Base-by-base conservation (phyloP, 2,329 filamentous ascomycete species). In the Cytospora mali region DNA sequence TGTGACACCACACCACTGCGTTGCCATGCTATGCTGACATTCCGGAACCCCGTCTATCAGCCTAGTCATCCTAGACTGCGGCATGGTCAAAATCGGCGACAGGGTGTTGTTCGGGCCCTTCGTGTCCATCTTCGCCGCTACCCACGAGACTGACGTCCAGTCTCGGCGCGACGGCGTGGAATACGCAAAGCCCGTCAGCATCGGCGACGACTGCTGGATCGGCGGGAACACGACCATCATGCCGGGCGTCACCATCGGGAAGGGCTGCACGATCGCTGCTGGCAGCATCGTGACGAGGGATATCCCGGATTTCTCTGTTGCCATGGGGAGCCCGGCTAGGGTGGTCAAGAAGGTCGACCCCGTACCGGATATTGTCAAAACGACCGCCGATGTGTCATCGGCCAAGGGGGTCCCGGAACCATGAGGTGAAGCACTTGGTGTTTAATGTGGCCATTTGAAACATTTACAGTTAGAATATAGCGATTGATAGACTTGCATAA, bases 51-150 rank as follows among this genome's bases (percentile, higher is more conserved):
- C 28, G 18, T 1, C 23, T 13, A 28, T 18, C n/a, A 81, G 79
- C 64, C 71, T 82, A 61, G 85, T 86, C 2, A 88, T 93, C 64
- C 77, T 93, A 16, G 91, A 94, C 71, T 92, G 87, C n/a, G 89
- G 86, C 67, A 77, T 85, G 2, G 87, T 93, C 48, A 78, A 74
- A 4, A 89, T 93, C 53, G 91, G 91, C 0, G 81, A 88, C 28
- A 83, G 90, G 29, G 90, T 90, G 1, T 76, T 91, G 67, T 81
- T 93, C 60, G 91, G 89, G 0, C 89, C 91, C 0, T 88, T 87
- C 68, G 89, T 93, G 0, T 84, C 80, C 55, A 83, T 95, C 61
- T 91, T 86, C 71, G 84, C 86, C 2, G 91, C 85, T 1, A 89
- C 86, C 0, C 91, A 95, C 72, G 89, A 91, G 55, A 78, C 89